These are phyloP conservation scores for Paramyrothecium roridum DNA, from an alignment of 2,329 filamentous ascomycete species.

Conservation along the genomic window DNA sequence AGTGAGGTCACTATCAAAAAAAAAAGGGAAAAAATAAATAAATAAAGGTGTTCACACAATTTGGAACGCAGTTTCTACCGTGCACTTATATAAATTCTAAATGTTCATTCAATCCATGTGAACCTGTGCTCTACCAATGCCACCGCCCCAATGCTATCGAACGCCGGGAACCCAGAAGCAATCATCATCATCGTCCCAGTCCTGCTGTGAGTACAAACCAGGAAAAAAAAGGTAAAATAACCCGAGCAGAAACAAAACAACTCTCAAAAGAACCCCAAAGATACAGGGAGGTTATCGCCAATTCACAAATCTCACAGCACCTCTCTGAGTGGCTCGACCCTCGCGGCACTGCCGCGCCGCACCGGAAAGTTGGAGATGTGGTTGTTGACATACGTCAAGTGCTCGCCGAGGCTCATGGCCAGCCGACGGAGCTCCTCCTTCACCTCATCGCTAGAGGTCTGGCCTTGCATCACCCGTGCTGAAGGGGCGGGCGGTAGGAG, in stretches of 20 bases:
- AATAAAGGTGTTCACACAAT: no score
- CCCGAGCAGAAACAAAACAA: no score
- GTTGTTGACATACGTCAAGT: conserved; percentile 41
- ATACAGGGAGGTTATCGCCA: background rate
- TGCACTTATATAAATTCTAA: background rate
- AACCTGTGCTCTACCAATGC: background rate
- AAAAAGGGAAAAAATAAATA: no score
- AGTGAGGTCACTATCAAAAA: no score
- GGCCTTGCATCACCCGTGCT: conserved; percentile 51
- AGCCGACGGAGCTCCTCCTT: conserved; percentile 48
- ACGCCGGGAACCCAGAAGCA: background rate
- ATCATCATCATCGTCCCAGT: background rate
- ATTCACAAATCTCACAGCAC: conserved; percentile 4
- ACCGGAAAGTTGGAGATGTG: conserved; percentile 39
- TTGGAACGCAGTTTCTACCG: background rate
- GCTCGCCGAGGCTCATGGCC: conserved; percentile 46
- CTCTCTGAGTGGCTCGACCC: conserved; percentile 20
- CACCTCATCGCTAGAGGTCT: conserved; percentile 47
- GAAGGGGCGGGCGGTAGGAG: conserved; percentile 43
- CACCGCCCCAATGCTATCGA: background rate
- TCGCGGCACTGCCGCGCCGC: conserved; percentile 27
- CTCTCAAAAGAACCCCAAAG: no score
- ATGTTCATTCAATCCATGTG: background rate
- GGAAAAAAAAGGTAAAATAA: background rate
- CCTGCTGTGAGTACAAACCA: background rate